Evolutionary conservation across 805 yeast genomes (phyloP), one percentile per base, ranked within the genome.

Genomic region (Candida nemodendra): DNA sequence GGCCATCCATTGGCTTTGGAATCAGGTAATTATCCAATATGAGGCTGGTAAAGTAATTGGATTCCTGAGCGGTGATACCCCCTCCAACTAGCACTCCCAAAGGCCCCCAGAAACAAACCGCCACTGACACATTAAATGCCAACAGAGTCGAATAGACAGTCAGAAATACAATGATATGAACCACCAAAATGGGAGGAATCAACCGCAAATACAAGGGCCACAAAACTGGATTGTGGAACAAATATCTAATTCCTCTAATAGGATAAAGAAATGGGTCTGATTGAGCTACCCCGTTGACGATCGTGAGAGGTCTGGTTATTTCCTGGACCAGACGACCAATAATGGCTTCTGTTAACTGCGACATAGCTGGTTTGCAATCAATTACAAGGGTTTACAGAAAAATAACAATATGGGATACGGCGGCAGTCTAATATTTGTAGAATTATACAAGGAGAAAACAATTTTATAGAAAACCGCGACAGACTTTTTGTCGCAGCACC

Each of bases 151-250:
- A 21, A 28, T 52, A 50, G 0, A 57, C 42, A 7, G 45, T 32
- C 9, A 38, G 15, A 25, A 52, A 49, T 8, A 49, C 52, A 5
- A 50, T 30, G n/a, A 45, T 13, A 31, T 51, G 51, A 13, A 55
- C 36, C 4, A 53, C 28, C 22, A 53, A 23, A 13, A 50, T 42
- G 2, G 61, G 56, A 9, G 56, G 53, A 13, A 56, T 5, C 27
- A 57, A 28, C 2, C 56, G 47, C 11, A 54, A 17, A 19, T 49
- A 52, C 3, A 56, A 18, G 9, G 62, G 63, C 51, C 57, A 50
- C n/a, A 59, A 29, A 14, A 39, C 44, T 4, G 53, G 50, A 30
- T 54, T 46, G 24, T 45, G 42, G 18, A 50, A 42, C 35, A 58
- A 59, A 25, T 55, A 56, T 3, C 26, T 12, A 3, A 60, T 34